Base-by-base conservation (phyloP, 1,284 basidiomycete genomes). In the Dichomitus squalens region DNA sequence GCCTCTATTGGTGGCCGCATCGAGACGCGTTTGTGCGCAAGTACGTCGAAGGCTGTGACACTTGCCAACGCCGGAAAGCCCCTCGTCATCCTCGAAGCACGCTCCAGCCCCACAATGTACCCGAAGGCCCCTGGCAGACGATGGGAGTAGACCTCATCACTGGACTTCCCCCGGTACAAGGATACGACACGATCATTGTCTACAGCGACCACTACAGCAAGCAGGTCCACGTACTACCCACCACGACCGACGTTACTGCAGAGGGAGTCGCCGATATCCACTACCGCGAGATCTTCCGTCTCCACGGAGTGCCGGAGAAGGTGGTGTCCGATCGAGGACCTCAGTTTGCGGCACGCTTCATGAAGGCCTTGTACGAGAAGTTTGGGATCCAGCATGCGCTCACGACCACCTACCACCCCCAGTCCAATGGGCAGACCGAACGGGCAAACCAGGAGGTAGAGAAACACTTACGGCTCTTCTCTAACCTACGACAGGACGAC, bases 321-420 rank as follows among this genome's bases (percentile, higher is more conserved):
- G 64, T 77, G 5, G 68, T 73, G 14, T 73, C 68, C 20, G 76
- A 76, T 43, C 3, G 69, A 41, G 79, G 78, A 1, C 57, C 69
- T 0, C 68, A 72, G 41, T 81, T 80, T 49, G 59, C 69, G 0
- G 64, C 55, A 21, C 44, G 54, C 16, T 50, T 56, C 47, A 56
- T 34, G 7, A 21, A 18, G 25, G 54, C 53, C 18, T 46, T 60
- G 4, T 56, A 56, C 20, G 23, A 47, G 31, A 56, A 53, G 43
- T 36, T 60, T 5, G 59, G 55, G 2, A 48, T 61, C 20, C 7
- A 55, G 23, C 34, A 49, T 14, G 52, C 54, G 25, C 53, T 46
- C 1, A 66, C 62, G 16, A 72, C 68, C 0, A 64, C 68, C 1
- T 72, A 67, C 38, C 68, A 71, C 39, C 71, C 68, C 0, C 66